These are phyloP conservation scores for Paramecium octaurelia DNA, from an alignment of 73 alveolate species.

Conservation along the genomic window DNA sequence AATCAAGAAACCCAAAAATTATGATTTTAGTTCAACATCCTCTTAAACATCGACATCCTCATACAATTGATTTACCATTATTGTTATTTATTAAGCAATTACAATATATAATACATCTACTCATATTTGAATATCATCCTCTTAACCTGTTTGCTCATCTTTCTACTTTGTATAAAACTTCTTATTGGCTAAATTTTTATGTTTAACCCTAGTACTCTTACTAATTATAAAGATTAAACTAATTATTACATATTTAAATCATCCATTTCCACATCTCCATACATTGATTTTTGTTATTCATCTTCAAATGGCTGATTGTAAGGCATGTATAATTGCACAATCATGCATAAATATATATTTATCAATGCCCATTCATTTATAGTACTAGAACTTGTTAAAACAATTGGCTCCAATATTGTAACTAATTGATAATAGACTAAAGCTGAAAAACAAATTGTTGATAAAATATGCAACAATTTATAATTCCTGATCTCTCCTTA, in stretches of 20 bases:
- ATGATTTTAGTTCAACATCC: not conserved
- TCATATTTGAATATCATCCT: not conserved
- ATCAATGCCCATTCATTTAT: constrained; percentile 18
- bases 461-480: not conserved
- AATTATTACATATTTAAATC: not conserved
- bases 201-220: not conserved
- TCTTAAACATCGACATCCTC: not conserved
- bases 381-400: not conserved
- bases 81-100: not conserved
- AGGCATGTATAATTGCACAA: constrained; percentile 12
- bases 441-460: not conserved
- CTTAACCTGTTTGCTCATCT: not conserved
- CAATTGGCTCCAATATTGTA: not conserved
- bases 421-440: not conserved
- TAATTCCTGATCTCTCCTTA: not conserved
- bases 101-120: not conserved
- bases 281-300: not conserved
- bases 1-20: not conserved
- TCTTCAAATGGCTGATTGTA: not conserved
- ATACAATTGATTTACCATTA: not conserved
- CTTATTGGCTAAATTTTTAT: not conserved
- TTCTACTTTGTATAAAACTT: not conserved
- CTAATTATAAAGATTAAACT: not conserved
- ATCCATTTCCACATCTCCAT: constrained; percentile 26
- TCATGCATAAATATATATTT: not conserved